phyloP scores from a whole-genome alignment of 495 filamentous ascomycete species.

The Articulospora tetracladia region DNA sequence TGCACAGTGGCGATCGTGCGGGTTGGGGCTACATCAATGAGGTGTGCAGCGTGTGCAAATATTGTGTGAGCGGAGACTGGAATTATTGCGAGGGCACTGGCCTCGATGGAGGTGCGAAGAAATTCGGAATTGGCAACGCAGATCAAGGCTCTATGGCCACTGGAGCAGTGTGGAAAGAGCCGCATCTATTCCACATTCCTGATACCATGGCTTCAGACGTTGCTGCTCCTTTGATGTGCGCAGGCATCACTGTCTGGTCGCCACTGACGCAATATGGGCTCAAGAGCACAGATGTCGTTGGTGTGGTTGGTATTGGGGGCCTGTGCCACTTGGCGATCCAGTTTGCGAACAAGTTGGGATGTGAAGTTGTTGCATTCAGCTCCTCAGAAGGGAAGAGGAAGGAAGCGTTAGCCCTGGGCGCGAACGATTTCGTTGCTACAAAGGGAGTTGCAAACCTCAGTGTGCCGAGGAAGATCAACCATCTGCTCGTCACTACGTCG shows the following conservation, averaged over 20 bases:
- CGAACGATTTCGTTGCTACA: slow-evolving; percentile 46
- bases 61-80: slow-evolving; percentile 49
- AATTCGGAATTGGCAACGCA: slow-evolving; percentile 41
- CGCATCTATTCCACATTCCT: slow-evolving; percentile 50
- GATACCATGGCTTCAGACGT: slow-evolving; percentile 39
- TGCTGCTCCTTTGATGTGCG: slow-evolving; percentile 53
- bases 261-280: slow-evolving; percentile 40
- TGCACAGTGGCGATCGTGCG: slow-evolving; percentile 46
- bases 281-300: slow-evolving; percentile 46
- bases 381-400: slow-evolving; percentile 50
- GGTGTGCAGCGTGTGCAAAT: slow-evolving; percentile 49
- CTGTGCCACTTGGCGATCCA: slow-evolving; percentile 61
- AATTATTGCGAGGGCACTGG: slow-evolving; percentile 34
- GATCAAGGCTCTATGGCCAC: slow-evolving; percentile 52
- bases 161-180: slow-evolving; percentile 49
- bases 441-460: slow-evolving; percentile 24
- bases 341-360: slow-evolving; percentile 56
- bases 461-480: slow-evolving; percentile 25
- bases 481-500: slow-evolving; percentile 35
- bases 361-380: slow-evolving; percentile 50
- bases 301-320: slow-evolving; percentile 52
- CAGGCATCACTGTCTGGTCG: slow-evolving; percentile 50
- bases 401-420: slow-evolving; percentile 50
- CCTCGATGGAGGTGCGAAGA: background rate
- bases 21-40: slow-evolving; percentile 48